These are phyloP conservation scores for Medicago arabica DNA, from an alignment of 306 rosid species.

Conservation along the genomic window DNA sequence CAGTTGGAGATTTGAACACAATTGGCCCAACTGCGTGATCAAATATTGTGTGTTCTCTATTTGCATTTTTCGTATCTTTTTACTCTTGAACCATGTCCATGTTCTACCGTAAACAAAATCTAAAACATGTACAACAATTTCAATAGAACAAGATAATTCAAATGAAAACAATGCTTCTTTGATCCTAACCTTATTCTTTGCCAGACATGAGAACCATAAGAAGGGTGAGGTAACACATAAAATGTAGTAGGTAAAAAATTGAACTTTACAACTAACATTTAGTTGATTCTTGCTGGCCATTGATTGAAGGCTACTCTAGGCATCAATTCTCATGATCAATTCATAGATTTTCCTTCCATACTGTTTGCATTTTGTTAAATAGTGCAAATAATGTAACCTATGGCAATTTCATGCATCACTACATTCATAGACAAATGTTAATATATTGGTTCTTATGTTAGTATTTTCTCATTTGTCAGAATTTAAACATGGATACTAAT, in stretches of 20 bases:
- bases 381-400: not conserved
- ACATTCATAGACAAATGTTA: not conserved
- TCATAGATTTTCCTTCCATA: not conserved
- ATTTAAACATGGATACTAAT: too few species aligned
- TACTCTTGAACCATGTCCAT: too few species aligned
- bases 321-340: slow-evolving; percentile 27
- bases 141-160: not conserved
- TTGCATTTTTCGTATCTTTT: too few species aligned
- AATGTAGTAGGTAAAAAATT: not conserved
- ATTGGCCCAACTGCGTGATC: too few species aligned
- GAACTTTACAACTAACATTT: not conserved
- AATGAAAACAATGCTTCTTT: not conserved
- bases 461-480: too few species aligned
- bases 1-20: too few species aligned
- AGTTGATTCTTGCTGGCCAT: slow-evolving; percentile 12
- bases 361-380: not conserved
- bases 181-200: not conserved
- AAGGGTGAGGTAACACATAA: not conserved
- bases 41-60: too few species aligned
- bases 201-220: not conserved
- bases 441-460: too few species aligned
- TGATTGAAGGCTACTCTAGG: not conserved
- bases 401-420: not conserved
- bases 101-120: too few species aligned
- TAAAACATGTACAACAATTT: too few species aligned